A percentile compares a stretch with the other conserved stretches of the same genome.
Conservation (phyloP, 768 basidiomycete genomes). For the Lanmaoa pseudosensibilis region DNA sequence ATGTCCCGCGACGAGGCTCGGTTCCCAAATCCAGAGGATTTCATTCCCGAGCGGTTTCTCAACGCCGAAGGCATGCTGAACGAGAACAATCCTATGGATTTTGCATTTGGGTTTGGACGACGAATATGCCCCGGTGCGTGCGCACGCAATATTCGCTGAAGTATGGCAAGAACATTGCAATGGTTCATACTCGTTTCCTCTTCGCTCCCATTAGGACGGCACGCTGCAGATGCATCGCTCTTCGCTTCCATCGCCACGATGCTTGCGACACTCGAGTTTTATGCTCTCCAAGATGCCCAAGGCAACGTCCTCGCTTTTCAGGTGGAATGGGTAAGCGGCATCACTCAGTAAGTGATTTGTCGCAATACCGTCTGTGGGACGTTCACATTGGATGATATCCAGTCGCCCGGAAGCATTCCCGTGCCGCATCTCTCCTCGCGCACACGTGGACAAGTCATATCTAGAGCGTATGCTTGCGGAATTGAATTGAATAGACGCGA, state of each 20-base stretch:
- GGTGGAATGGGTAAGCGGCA: constrained; percentile 5
- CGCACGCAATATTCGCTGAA: background rate
- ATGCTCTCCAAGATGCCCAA: background rate
- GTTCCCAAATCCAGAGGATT: constrained; percentile 11
- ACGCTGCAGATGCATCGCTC: constrained; percentile 3
- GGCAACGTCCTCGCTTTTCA: background rate
- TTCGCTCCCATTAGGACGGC: background rate
- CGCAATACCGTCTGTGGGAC: background rate
- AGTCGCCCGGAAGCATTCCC: constrained; percentile 12
- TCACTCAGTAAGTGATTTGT: constrained; percentile 3
- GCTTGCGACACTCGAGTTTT: constrained; percentile 14
- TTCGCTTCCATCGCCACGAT: constrained; percentile 12
- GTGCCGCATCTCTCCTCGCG: constrained; percentile 4
- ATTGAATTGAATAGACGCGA: too few species aligned
- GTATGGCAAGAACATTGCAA: background rate
- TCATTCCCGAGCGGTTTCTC: constrained; percentile 14
- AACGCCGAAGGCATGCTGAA: constrained; percentile 8
- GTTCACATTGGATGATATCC: background rate
- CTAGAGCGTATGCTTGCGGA: background rate
- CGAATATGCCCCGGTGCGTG: constrained; percentile 4
- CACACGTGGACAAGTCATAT: constrained; percentile 3
- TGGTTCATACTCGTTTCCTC: background rate
- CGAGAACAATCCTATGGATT: constrained; percentile 3
- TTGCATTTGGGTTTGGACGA: constrained; percentile 17
- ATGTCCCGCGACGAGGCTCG: constrained; percentile 9